Conservation (phyloP, 2,329 filamentous ascomycete genomes). For the Salinomyces thailandicus region DNA sequence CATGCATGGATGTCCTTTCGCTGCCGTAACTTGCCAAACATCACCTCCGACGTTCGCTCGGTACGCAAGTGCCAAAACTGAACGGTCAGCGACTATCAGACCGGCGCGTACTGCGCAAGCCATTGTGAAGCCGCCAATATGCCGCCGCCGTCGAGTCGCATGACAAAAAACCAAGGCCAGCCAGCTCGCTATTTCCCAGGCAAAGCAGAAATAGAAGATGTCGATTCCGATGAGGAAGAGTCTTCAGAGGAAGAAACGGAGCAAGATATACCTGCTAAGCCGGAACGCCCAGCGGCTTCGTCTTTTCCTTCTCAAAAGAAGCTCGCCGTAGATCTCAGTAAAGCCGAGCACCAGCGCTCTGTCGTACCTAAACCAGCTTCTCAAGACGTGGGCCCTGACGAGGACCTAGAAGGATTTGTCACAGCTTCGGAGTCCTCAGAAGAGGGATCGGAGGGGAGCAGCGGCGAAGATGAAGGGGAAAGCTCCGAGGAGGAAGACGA, state of each 20-base stretch:
- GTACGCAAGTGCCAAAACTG: no score
- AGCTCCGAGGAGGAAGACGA: conserved; percentile 29
- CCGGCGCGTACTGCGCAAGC: no score
- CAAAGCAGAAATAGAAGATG: conserved; percentile 53
- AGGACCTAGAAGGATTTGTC: conserved; percentile 46
- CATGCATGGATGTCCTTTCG: no score
- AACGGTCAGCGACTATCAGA: no score
- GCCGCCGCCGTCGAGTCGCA: conserved; percentile 61
- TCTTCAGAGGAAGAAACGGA: conserved; percentile 36
- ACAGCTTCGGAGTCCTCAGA: conserved; percentile 41
- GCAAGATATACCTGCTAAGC: conserved; percentile 38
- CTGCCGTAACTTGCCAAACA: no score
- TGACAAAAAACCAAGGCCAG: conserved; percentile 82
- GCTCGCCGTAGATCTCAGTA: conserved; percentile 33
- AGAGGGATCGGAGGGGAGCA: conserved; percentile 24
- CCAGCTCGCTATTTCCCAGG: conserved; percentile 78
- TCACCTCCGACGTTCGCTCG: no score
- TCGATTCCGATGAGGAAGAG: conserved; percentile 28
- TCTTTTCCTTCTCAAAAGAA: conserved; percentile 37
- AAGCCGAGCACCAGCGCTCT: conserved; percentile 25
- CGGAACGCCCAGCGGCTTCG: conserved; percentile 34
- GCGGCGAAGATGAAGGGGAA: conserved; percentile 27
- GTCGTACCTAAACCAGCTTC: conserved; percentile 19
- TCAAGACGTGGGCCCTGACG: conserved; percentile 23
- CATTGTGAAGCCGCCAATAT: conserved; percentile 29